phyloP scores from a whole-genome alignment of 192 early-diverging fungal genomes.

The Backusella sp. region DNA sequence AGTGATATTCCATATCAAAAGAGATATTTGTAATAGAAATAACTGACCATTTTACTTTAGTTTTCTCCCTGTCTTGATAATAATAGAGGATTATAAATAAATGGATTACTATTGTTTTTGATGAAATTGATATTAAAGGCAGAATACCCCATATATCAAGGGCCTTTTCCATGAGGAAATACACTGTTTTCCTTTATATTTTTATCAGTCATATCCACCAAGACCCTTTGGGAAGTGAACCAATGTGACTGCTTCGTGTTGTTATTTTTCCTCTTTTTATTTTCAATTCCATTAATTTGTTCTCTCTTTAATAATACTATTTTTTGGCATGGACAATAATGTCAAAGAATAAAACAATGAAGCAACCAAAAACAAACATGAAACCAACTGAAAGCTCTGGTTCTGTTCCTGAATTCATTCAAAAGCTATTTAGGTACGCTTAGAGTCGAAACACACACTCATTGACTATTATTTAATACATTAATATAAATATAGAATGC shows the following conservation, averaged over 20 bases:
- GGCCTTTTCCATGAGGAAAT: too few relatives aligned
- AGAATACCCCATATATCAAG: too few relatives aligned
- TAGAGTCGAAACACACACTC: not conserved
- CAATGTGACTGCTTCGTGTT: not conserved
- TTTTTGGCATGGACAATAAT: slow-evolving; percentile 3
- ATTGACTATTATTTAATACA: not conserved
- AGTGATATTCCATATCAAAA: not conserved
- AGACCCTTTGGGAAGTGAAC: not conserved
- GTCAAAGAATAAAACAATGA: not conserved
- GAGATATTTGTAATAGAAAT: not conserved
- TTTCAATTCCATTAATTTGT: not conserved
- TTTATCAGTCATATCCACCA: not conserved
- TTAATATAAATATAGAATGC: slow-evolving; percentile 48
- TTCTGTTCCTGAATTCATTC: slow-evolving; percentile 27
- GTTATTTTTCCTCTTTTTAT: not conserved
- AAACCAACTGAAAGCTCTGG: slow-evolving; percentile 11
- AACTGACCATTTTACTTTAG: too few relatives aligned
- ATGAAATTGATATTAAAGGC: too few relatives aligned
- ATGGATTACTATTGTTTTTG: too few relatives aligned
- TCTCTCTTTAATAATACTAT: not conserved
- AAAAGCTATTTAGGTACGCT: slow-evolving; percentile 26
- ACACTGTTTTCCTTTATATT: not conserved
- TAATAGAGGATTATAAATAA: too few relatives aligned
- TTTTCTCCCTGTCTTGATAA: too few relatives aligned
- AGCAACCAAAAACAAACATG: not conserved